A percentile compares a stretch with the other conserved stretches of the same genome.
phyloP scores from a whole-genome alignment of 2,329 filamentous ascomycete species.

The Epicoccum sorghinum region DNA sequence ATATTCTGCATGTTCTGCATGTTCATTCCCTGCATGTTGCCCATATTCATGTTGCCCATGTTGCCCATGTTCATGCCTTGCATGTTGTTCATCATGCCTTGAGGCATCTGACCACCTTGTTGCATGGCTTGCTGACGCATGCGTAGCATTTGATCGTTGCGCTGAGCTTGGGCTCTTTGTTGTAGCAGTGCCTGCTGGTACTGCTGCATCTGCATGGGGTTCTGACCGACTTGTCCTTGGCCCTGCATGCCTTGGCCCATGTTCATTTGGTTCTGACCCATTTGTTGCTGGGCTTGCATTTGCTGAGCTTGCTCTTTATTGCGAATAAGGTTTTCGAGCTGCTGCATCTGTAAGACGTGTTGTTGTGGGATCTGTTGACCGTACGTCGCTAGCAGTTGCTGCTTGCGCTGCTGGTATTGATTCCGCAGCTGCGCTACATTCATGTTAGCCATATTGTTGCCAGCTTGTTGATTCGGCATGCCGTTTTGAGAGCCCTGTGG shows the following conservation, averaged over 20 bases:
- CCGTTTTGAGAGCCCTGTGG: constrained; percentile 31
- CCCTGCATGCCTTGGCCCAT: constrained; percentile 31
- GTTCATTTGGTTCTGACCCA: constrained; percentile 28
- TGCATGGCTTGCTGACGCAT: constrained; percentile 43
- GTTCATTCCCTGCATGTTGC: constrained; percentile 20
- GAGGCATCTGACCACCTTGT: constrained; percentile 36
- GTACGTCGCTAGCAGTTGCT: constrained; percentile 32
- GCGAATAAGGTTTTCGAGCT: constrained; percentile 37
- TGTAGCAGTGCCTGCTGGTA: constrained; percentile 44
- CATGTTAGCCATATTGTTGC: constrained; percentile 35
- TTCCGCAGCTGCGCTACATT: constrained; percentile 33
- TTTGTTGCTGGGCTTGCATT: constrained; percentile 21
- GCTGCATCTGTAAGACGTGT: constrained; percentile 33
- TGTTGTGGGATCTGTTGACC: constrained; percentile 34
- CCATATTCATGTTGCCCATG: constrained; percentile 27
- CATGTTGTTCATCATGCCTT: constrained; percentile 44
- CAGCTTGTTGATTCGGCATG: constrained; percentile 30
- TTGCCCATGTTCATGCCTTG: constrained; percentile 39
- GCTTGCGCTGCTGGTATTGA: constrained; percentile 34
- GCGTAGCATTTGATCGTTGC: constrained; percentile 42
- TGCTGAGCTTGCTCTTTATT: constrained; percentile 23
- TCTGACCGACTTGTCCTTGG: constrained; percentile 31
- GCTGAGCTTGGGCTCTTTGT: constrained; percentile 41
- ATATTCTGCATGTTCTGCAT: constrained; percentile 9
- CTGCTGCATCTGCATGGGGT: constrained; percentile 42